A percentile compares a stretch with the other conserved stretches of the same genome.
phyloP scores from a whole-genome alignment of 2,329 filamentous ascomycete species.

The Penicillium sp. region DNA sequence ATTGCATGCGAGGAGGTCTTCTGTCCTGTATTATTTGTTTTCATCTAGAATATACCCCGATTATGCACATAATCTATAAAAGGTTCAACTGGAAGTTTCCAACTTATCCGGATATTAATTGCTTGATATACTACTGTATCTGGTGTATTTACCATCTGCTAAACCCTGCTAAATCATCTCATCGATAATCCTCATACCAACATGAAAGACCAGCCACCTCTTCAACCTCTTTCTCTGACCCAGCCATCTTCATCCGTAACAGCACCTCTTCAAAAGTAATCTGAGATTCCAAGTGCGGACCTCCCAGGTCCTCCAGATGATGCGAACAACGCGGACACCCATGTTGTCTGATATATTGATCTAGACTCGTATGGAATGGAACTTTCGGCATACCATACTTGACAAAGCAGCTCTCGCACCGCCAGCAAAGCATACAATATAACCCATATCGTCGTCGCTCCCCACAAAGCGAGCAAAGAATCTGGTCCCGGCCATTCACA shows the following conservation, averaged over 20 bases:
- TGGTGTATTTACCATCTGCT: too few relatives aligned
- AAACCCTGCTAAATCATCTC: not conserved
- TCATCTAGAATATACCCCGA: constrained; percentile 22
- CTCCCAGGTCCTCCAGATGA: not conserved
- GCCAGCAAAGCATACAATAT: constrained; percentile 4
- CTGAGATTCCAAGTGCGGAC: not conserved
- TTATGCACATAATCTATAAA: constrained; percentile 12
- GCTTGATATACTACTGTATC: not conserved
- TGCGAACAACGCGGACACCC: constrained; percentile 3
- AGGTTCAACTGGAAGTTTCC: constrained; percentile 2
- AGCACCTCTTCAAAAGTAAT: not conserved
- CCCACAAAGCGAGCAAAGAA: not conserved
- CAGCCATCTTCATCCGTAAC: not conserved
- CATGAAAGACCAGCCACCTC: not conserved
- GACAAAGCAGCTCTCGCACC: not conserved
- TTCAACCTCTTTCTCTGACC: not conserved
- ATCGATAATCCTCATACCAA: constrained; percentile 6
- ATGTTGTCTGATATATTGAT: not conserved
- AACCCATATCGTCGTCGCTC: not conserved
- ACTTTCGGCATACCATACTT: not conserved
- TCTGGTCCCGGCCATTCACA: not conserved
- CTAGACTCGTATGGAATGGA: constrained; percentile 1
- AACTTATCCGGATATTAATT: too few relatives aligned
- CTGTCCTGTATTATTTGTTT: constrained; percentile 7
- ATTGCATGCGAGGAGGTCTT: constrained; percentile 1